A percentile compares a stretch with the other conserved stretches of the same genome.
Evolutionary conservation across 768 basidiomycete species (phyloP).

Genomic region (Dioszegia hungarica): DNA sequence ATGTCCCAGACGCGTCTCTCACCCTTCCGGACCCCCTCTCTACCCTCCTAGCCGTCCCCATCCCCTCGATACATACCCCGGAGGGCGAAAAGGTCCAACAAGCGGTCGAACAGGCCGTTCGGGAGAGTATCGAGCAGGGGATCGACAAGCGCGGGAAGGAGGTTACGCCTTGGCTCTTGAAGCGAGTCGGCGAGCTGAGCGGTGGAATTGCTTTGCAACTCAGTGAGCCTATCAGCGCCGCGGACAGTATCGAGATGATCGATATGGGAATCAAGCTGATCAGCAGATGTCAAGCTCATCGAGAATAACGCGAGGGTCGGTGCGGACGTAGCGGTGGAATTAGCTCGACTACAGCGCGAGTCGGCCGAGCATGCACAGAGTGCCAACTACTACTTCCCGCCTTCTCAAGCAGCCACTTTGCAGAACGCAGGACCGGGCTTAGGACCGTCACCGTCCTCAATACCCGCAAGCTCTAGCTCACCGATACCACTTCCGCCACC

Average conservation of each 20-base stretch:
- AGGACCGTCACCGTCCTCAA: too few relatives aligned
- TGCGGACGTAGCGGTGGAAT: conserved; percentile 52
- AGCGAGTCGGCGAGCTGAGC: conserved; percentile 74
- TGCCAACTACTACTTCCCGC: conserved; percentile 5
- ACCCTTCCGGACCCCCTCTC: conserved; percentile 71
- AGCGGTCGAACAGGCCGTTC: conserved; percentile 76
- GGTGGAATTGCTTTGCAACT: conserved; percentile 66
- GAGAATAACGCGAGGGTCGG: conserved; percentile 83
- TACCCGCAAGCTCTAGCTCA: too few relatives aligned
- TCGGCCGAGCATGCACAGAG: conserved; percentile 29
- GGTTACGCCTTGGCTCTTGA: conserved; percentile 89
- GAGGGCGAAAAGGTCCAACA: conserved; percentile 66
- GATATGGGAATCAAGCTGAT: too few relatives aligned
- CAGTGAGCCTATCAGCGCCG: too few relatives aligned
- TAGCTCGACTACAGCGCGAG: conserved; percentile 56
- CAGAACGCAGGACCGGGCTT: too few relatives aligned
- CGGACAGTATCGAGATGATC: too few relatives aligned
- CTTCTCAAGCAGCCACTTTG: too few relatives aligned
- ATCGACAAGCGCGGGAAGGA: conserved; percentile 77
- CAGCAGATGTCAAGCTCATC: conserved; percentile 78
- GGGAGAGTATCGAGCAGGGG: conserved; percentile 75
- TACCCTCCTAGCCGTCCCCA: conserved; percentile 79
- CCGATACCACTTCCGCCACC: conserved; percentile 18
- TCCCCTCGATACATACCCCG: conserved; percentile 68
- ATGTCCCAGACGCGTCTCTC: conserved; percentile 59